These are phyloP conservation scores for Mycena polygramma DNA, from an alignment of 768 basidiomycete species.

Conservation along the genomic window DNA sequence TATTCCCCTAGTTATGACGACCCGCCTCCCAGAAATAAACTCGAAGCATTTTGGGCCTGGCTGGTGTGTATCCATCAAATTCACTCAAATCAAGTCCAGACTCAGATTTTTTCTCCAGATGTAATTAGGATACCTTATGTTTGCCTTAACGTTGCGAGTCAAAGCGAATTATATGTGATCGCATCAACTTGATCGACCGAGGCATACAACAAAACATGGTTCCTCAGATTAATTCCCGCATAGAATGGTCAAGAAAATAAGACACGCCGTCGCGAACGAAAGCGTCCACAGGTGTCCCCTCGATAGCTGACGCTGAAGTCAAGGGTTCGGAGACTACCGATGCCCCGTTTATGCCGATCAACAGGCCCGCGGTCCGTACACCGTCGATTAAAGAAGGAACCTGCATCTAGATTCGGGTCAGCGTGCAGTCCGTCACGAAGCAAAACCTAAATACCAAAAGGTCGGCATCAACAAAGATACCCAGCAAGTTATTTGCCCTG, in stretches of 20 bases:
- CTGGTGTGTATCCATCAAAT: conserved; percentile 19
- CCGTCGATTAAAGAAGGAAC: conserved; percentile 92
- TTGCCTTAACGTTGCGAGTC: not conserved
- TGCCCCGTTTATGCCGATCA: conserved; percentile 87
- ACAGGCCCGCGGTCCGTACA: conserved; percentile 88
- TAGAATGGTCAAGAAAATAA: conserved; percentile 74
- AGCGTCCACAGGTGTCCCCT: conserved; percentile 74
- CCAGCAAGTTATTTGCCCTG: conserved; percentile 91
- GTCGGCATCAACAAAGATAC: conserved; percentile 89
- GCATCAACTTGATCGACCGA: conserved; percentile 24
- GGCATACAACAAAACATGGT: not conserved
- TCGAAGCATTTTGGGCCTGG: conserved; percentile 37
- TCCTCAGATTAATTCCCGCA: conserved; percentile 58
- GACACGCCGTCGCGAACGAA: conserved; percentile 74
- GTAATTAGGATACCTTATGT: conserved; percentile 4
- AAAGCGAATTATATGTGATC: conserved; percentile 18
- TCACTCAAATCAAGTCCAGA: not conserved
- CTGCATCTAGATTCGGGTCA: conserved; percentile 66
- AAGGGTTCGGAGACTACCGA: conserved; percentile 56
- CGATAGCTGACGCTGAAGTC: conserved; percentile 52
- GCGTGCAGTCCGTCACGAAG: not conserved
- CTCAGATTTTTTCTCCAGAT: conserved; percentile 15
- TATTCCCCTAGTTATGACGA: conserved; percentile 29
- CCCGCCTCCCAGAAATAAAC: conserved; percentile 29
- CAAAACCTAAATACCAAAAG: conserved; percentile 73